Percentiles rank a stretch among this genome's conserved stretches.
Evolutionary conservation across 2,329 filamentous ascomycete species (phyloP).

Genomic region (Trichoderma atrobrunneum): DNA sequence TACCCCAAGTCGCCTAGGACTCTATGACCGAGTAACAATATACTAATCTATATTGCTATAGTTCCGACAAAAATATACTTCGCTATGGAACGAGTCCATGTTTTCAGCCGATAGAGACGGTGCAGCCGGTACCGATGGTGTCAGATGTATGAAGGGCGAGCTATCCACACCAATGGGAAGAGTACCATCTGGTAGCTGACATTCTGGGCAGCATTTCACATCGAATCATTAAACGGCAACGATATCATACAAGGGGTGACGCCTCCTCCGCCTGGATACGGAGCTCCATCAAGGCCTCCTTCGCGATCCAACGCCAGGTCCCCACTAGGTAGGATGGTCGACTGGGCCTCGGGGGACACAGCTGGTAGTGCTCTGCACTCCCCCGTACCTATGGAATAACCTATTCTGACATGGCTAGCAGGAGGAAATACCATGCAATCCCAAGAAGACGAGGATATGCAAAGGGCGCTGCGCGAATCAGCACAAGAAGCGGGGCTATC

Average conservation of each 20-base stretch:
- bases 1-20: background rate
- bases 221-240: constrained; percentile 51
- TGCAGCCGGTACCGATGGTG: constrained; percentile 38
- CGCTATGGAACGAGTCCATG: constrained; percentile 53
- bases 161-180: background rate
- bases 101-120: constrained; percentile 55
- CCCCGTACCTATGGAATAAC: constrained; percentile 15
- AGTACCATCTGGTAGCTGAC: constrained; percentile 23
- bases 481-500: constrained; percentile 49
- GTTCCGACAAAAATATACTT: constrained; percentile 48
- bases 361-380: constrained; percentile 36
- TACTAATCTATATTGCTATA: constrained; percentile 25
- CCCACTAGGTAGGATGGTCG: constrained; percentile 51
- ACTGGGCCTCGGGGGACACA: constrained; percentile 44
- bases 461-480: constrained; percentile 56
- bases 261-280: constrained; percentile 41
- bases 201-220: constrained; percentile 48
- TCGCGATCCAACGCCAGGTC: constrained; percentile 58
- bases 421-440: constrained; percentile 37
- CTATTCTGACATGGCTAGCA: constrained; percentile 31
- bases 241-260: constrained; percentile 44
- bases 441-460: constrained; percentile 55
- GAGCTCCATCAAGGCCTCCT: constrained; percentile 59
- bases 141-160: constrained; percentile 41
- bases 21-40: background rate